These are phyloP conservation scores for Ramichloridium luteum DNA, from an alignment of 2,329 filamentous ascomycete genomes.

Conservation along the genomic window DNA sequence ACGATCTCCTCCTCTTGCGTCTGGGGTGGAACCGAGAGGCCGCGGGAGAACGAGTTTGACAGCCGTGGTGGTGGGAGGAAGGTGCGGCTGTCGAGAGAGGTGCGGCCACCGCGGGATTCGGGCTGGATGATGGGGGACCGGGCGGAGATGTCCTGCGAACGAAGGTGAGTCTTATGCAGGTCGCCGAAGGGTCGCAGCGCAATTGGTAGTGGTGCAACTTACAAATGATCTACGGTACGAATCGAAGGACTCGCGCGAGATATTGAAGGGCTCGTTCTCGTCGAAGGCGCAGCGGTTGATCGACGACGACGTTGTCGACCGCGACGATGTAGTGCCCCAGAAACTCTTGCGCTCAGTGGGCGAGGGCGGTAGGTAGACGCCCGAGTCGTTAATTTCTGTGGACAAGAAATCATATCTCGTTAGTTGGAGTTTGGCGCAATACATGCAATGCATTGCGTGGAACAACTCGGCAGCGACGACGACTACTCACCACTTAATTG, in stretches of 20 bases:
- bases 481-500: conserved; percentile 39
- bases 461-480: too few species aligned
- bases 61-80: conserved; percentile 34
- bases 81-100: conserved; percentile 63
- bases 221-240: conserved; percentile 94
- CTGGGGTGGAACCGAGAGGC: conserved; percentile 22
- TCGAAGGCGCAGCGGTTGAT: conserved; percentile 54
- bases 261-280: conserved; percentile 87
- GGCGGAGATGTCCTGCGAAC: conserved; percentile 73
- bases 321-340: conserved; percentile 48
- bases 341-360: conserved; percentile 72
- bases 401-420: too few species aligned
- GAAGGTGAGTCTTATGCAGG: conserved; percentile 5
- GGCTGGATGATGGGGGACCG: conserved; percentile 58
- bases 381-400: conserved; percentile 87
- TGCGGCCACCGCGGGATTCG: conserved; percentile 51
- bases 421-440: too few species aligned
- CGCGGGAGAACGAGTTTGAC: conserved; percentile 22
- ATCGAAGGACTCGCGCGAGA: conserved; percentile 93
- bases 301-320: conserved; percentile 38
- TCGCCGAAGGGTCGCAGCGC: conserved; percentile 2
- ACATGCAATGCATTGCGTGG: too few species aligned
- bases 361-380: conserved; percentile 92
- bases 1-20: conserved; percentile 20
- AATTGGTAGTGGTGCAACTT: conserved; percentile 29